A percentile compares a stretch with the other conserved stretches of the same genome.
Evolutionary conservation across 306 rosid genomes (phyloP).

Genomic region (Fagus crenata): DNA sequence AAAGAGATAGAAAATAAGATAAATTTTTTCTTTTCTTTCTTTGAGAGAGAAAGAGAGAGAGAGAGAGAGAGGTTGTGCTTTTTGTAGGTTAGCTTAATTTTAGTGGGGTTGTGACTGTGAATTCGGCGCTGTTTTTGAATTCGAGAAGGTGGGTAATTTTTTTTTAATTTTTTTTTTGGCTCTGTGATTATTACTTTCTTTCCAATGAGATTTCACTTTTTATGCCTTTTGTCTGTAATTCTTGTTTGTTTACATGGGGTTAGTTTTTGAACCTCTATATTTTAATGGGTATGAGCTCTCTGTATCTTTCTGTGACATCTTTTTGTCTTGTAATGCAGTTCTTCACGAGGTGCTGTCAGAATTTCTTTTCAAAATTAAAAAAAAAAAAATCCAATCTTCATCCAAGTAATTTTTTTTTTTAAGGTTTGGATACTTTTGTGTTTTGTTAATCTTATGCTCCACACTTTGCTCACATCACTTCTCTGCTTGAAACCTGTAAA

Average conservation of each 20-base stretch:
- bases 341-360: conserved; percentile 99
- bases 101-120: conserved; percentile 25
- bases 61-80: conserved; percentile 14
- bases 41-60: not conserved
- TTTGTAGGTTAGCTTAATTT: conserved; percentile 33
- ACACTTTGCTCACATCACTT: conserved; percentile 45
- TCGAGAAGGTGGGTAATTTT: conserved; percentile 42
- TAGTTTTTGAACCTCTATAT: conserved; percentile 29
- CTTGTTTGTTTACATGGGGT: conserved; percentile 43
- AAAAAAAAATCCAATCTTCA: conserved; percentile 41
- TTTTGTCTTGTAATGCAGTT: conserved; percentile 95
- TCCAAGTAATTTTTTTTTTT: conserved; percentile 15
- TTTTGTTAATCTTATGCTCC: conserved; percentile 55
- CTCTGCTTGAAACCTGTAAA: conserved; percentile 58
- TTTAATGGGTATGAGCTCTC: conserved; percentile 34
- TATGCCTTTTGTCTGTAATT: conserved; percentile 46
- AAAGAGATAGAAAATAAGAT: conserved; percentile 20
- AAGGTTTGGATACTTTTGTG: conserved; percentile 40
- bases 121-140: conserved; percentile 64
- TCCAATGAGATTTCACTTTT: conserved; percentile 31
- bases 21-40: not conserved
- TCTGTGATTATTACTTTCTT: conserved; percentile 36
- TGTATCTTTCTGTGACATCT: conserved; percentile 67
- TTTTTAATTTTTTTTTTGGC: not conserved
- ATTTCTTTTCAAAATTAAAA: conserved; percentile 35